A percentile compares a stretch with the other conserved stretches of the same genome.
Conservation (phyloP, 306 rosid species). For the Cicer pinnatifidum region DNA sequence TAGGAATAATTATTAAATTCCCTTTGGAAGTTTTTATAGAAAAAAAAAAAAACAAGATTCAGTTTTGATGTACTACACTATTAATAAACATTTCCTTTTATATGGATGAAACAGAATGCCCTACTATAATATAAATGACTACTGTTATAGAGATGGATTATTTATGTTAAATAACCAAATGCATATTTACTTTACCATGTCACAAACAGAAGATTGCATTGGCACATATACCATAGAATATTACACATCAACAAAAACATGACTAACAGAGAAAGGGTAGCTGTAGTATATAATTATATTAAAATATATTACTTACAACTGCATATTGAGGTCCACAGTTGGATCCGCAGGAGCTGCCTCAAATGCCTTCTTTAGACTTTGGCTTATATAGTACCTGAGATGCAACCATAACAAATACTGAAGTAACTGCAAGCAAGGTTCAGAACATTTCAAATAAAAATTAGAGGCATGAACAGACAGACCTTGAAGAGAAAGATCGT, state of each 20-base stretch:
- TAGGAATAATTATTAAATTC: constrained; percentile 25
- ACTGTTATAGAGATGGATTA: constrained; percentile 12
- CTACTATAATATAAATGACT: constrained; percentile 13
- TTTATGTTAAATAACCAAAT: neutral
- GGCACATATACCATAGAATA: neutral
- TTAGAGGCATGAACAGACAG: constrained; percentile 43
- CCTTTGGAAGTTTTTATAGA: neutral
- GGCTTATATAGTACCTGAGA: constrained; percentile 65
- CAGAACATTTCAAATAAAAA: neutral
- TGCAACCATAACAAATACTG: constrained; percentile 34
- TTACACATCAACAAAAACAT: neutral
- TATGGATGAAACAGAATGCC: constrained; percentile 5
- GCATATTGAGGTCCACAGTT: constrained; percentile 90
- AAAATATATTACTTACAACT: constrained; percentile 55
- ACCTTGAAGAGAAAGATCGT: constrained; percentile 68
- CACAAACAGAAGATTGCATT: constrained; percentile 4
- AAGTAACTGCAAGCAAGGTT: constrained; percentile 28
- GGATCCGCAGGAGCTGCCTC: constrained; percentile 89
- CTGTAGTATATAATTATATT: constrained; percentile 3
- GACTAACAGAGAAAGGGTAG: constrained; percentile 21
- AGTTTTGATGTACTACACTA: constrained; percentile 7
- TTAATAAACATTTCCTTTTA: constrained; percentile 9
- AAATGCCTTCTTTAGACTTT: constrained; percentile 63
- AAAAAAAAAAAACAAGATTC: neutral
- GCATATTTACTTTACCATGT: neutral